Evolutionary conservation across 1,139 yeast genomes (phyloP), one percentile per base, ranked within the genome.

Genomic region (Kodamaea plutei): DNA sequence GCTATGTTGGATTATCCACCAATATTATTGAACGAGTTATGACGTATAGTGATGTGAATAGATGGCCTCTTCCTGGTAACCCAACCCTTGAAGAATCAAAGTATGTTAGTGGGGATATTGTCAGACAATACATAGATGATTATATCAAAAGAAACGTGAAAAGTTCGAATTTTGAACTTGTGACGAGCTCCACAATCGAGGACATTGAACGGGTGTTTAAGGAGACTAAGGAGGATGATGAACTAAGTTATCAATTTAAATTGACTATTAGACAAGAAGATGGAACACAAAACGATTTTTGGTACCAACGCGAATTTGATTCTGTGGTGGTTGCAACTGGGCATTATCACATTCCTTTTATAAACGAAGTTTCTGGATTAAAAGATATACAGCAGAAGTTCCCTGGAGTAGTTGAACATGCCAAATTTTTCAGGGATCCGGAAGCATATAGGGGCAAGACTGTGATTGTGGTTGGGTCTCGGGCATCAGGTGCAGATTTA

Each of bases 261-360:
- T 38, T 66, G 18, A 58, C 67, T 0, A 34, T 64, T 14, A 51
- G 71, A 36, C 49, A 52, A 29, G 39, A 41, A 4, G 36, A 44
- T 2, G 49, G 49, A 25, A 41, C 36, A 24, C 43, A 32, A 9
- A 15, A 22, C 2, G 49, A 35, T 6, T 41, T 41, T 8, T 72
- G 72, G 77, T 66, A 52, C 39, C 54, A 48, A 19, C 58, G 64
- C 26, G 50, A 50, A 13, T 75, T 63, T 42, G 79, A 74, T 48
- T 66, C 69, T n/a, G 62, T 74, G 4, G 64, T 74, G 4, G 53
- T 73, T 8, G 71, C 79, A 1, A 65, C 69, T 26, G 82, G 82
- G 11, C 80, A 75, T 44, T 76, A 72, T 45, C 65, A 69, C 15
- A 63, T 65, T 4, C 80, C 80, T 2, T 58, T 45, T 32, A 56